Base-by-base conservation (phyloP, 306 rosid species). In the Betula pendula region DNA sequence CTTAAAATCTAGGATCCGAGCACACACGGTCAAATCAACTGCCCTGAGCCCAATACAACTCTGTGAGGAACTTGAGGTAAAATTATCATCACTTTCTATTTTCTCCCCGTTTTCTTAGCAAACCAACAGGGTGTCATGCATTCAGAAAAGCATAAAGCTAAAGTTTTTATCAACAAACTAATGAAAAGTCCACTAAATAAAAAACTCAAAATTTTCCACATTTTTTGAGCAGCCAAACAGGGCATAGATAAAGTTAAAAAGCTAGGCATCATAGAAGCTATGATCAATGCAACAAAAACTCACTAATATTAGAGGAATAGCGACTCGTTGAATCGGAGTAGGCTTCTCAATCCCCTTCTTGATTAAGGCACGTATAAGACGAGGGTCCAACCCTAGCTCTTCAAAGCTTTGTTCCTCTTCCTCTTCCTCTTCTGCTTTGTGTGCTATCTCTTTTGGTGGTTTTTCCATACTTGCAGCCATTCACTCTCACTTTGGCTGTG, bases 311-410 rank as follows among this genome's bases (percentile, higher is more conserved):
- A 92, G 84, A 47, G 97, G 97, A 79, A 95, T 85, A 9, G 97
- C 97, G 52, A 83, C 92, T 40, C 68, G 85, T 79, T 95, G 99
- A 75, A 95, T 90, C n/a, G 92, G 99, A 35, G 97, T 92, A 31
- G 97, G 91, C 43, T 85, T 90, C 8, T 60, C 80, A 43, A 95
- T 73, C 59, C 86, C 88, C 79, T 86, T 86, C 87, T 86, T 88
- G 76, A 47, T 81, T 0, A 88, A 80, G 51, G 90, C 92, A 25
- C 90, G 92, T 58, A 82, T 75, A 8, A 88, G 90, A 55, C 90
- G 90, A 78, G 88, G 71, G 29, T 88, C 90, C 72, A 93, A 53
- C 0, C 97, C 98, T 50, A 94, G 84, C 53, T 75, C 89, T 82
- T 90, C 97, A 71, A 90, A 88, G 29, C 77, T 90, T 74, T 53